These are phyloP conservation scores for Astragalus membranaceus DNA, from an alignment of 306 rosid species.

Conservation along the genomic window DNA sequence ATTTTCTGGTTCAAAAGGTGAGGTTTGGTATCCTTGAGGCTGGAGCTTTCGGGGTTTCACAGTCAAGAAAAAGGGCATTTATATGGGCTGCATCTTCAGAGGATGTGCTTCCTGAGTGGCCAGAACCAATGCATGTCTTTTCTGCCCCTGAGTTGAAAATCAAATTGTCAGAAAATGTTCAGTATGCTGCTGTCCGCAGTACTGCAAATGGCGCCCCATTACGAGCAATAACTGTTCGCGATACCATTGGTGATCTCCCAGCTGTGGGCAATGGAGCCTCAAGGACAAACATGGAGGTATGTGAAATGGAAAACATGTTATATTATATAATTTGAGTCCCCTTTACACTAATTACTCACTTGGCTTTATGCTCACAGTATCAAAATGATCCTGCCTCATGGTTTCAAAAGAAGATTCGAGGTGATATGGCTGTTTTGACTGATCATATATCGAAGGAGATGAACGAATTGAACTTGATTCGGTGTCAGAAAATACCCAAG, in stretches of 20 bases:
- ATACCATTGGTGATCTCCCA: slow-evolving; percentile 97
- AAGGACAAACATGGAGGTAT: slow-evolving; percentile 60
- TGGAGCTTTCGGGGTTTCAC: slow-evolving; percentile 93
- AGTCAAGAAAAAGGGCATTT: slow-evolving; percentile 91
- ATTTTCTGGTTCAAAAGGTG: slow-evolving; percentile 48
- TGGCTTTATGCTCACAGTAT: slow-evolving; percentile 43
- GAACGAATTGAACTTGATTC: slow-evolving; percentile 83
- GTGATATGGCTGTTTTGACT: slow-evolving; percentile 58
- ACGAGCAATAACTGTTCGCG: slow-evolving; percentile 90
- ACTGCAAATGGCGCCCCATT: slow-evolving; percentile 89
- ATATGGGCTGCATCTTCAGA: slow-evolving; percentile 98
- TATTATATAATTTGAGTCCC: background rate
- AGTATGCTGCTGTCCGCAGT: slow-evolving; percentile 82
- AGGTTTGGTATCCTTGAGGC: slow-evolving; percentile 97
- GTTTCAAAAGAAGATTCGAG: slow-evolving; percentile 87
- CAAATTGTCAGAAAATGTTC: slow-evolving; percentile 42
- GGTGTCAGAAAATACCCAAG: slow-evolving; percentile 87
- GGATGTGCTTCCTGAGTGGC: slow-evolving; percentile 93
- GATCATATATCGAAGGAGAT: slow-evolving; percentile 95
- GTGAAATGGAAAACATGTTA: background rate
- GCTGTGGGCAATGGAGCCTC: slow-evolving; percentile 88
- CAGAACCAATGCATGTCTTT: slow-evolving; percentile 96
- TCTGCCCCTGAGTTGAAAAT: slow-evolving; percentile 77
- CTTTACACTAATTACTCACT: background rate
- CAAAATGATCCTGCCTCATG: slow-evolving; percentile 70